Evolutionary conservation across 257 asterid genomes (phyloP), one percentile per base, ranked within the genome.

Genomic region (Datura wrightii): DNA sequence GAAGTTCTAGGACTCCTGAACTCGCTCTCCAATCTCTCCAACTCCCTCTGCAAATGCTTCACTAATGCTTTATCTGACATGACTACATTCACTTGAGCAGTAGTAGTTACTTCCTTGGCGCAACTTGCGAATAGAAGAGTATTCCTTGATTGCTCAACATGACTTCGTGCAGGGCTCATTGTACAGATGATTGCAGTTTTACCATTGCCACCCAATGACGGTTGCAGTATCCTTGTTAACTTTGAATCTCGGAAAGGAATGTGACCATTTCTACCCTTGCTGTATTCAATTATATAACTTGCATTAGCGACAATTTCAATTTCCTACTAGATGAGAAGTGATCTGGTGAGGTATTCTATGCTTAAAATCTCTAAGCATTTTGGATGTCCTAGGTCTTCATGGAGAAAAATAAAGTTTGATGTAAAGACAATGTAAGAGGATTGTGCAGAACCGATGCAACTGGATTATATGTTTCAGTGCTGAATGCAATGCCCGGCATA

Each of bases 61-160:
- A 96, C 93, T 90, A 96, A 84, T 66, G 97, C 95, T 86, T 94
- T 96, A 76, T 96, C 99, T 1, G 98, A 93, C 94, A 96, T 90
- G 88, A 96, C 93, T 7, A 93, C 94, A 54, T 94, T 96, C 66
- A 96, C 98, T 82, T 91, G 93, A 39, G 98, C 98, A 80, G 90
- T 94, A 13, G 97, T 93, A 14, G 95, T 84, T 80, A 96, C 98
- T 90, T 96, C 98, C 93, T 94, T 96, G 31, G 99, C 99, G 87
- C 98, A 94, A 90, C 97, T 93, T 39, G 99, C 99, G 84, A 96
- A 96, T 74, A 92, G 92, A 87, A 96, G 99, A 55, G 99, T 94
- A 88, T 96, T 96, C 86, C 99, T 96, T 4, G 98, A 96, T 87
- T 96, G 99, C 90, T 96, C 99, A 37, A 93, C 97, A 76, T 93